Evolutionary conservation across 768 basidiomycete species (phyloP).

Genomic region (Boletus eberwhitei): DNA sequence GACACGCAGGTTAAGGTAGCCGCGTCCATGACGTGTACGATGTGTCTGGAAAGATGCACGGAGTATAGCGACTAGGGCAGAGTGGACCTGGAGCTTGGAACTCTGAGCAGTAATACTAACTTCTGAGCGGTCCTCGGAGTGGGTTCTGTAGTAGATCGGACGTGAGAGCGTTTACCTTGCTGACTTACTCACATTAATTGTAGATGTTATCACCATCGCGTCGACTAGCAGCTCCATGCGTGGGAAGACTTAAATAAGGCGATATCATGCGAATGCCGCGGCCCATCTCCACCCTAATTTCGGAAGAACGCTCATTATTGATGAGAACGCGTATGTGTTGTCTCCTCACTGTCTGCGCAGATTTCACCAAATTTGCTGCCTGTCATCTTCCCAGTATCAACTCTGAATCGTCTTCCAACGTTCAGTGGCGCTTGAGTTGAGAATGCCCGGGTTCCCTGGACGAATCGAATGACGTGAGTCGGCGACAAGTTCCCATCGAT

Average conservation of each 20-base stretch:
- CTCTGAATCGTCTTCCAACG: background rate
- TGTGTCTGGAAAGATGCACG: background rate
- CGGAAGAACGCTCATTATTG: background rate
- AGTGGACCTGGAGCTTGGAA: too few relatives aligned
- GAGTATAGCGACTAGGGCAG: background rate
- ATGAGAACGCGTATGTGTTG: background rate
- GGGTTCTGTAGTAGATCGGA: background rate
- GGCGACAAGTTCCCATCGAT: too few relatives aligned
- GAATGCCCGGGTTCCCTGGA: background rate
- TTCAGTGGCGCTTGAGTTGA: background rate
- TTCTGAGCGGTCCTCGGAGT: background rate
- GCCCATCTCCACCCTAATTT: background rate
- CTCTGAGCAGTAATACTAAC: background rate
- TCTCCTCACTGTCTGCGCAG: too few relatives aligned
- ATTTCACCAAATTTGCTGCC: background rate
- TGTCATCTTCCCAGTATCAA: background rate
- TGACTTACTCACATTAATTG: background rate
- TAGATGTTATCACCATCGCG: too few relatives aligned
- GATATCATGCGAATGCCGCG: background rate
- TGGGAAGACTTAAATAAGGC: background rate
- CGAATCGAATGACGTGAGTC: too few relatives aligned
- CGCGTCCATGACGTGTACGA: background rate
- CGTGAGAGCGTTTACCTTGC: background rate
- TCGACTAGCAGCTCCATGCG: background rate
- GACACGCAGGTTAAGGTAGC: background rate